Evolutionary conservation across 495 filamentous ascomycete genomes (phyloP), one percentile per base, ranked within the genome.

Genomic region (Xylaria sp.): DNA sequence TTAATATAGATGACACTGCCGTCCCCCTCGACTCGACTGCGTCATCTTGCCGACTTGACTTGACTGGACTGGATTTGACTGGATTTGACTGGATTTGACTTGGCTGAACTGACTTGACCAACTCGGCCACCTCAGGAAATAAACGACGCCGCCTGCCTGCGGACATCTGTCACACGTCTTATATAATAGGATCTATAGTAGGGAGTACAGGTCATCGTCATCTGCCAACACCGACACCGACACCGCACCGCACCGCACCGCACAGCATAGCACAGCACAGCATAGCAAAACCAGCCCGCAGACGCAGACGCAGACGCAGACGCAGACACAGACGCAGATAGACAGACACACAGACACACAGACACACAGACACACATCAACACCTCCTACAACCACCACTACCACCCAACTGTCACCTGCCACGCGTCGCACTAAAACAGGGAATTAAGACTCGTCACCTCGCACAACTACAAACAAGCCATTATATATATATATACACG

Each of bases 371-470:
- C 26, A 44, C 24, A 29, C 35, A 44, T 46, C 52, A 24, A 29
- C 59, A 43, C 35, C 59, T 15, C 59, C 21, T 24, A 62, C n/a
- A 62, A 43, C 21, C 2, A n/a, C 44, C 33, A 43, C 31, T 26
- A 21, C 12, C 46, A 61, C 58, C 68, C 68, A 70, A 70, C 68
- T 26, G 58, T 69, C 67, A 69, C 58, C 58, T 40, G 68, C 68
- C 58, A 63, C 68, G 68, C 68, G 68, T 70, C 67, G 67, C 68
- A 53, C 44, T 46, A 9, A 9, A 69, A 61, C 11, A 50, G 5
- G 57, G 33, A 41, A 43, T 9, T 12, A 29, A 62, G 37, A 62
- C 59, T 43, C 59, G 37, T 41, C 59, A 59, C 17, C 2, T 37
- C 8, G 57, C n/a, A 62, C 59, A 41, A 29, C 59, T 62, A 43